A percentile compares a stretch with the other conserved stretches of the same genome.
Evolutionary conservation across 495 filamentous ascomycete genomes (phyloP).

Genomic region (Penicillium cataractarum): DNA sequence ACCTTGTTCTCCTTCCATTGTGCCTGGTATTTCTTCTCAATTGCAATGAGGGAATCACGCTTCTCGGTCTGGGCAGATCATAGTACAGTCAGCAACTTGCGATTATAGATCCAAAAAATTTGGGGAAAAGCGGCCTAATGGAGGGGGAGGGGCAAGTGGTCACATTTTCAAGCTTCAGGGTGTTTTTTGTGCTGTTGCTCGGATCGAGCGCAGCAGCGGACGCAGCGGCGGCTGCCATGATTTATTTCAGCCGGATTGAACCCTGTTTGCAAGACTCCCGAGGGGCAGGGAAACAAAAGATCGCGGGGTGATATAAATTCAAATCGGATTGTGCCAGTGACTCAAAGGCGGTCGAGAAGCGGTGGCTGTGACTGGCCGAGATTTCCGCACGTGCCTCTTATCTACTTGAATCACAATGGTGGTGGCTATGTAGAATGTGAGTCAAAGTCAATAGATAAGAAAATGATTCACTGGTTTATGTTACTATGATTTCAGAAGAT

Average conservation of each 20-base stretch:
- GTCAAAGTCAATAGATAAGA: background rate
- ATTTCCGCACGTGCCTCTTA: conserved; percentile 12
- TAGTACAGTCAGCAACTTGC: conserved; percentile 20
- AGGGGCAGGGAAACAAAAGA: conserved; percentile 30
- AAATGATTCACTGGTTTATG: background rate
- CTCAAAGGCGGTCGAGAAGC: conserved; percentile 16
- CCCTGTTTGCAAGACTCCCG: conserved; percentile 33
- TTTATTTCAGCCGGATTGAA: conserved; percentile 25
- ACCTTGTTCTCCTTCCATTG: conserved; percentile 78
- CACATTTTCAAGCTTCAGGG: conserved; percentile 75
- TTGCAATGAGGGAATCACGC: conserved; percentile 80
- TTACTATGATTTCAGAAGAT: background rate
- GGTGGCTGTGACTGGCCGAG: conserved; percentile 9
- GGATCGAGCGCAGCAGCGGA: conserved; percentile 62
- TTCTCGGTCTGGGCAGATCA: conserved; percentile 73
- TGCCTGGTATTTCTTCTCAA: conserved; percentile 91
- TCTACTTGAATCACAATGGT: background rate
- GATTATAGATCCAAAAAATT: conserved; percentile 14
- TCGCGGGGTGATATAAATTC: conserved; percentile 42
- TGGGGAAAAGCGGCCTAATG: conserved; percentile 19
- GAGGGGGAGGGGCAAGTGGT: conserved; percentile 34
- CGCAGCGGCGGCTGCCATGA: conserved; percentile 59
- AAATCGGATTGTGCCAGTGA: conserved; percentile 30
- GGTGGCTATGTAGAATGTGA: background rate
- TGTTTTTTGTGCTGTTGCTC: conserved; percentile 64